Evolutionary conservation across 1,139 yeast genomes (phyloP), one percentile per base, ranked within the genome.

Genomic region (Blastobotrys apis): DNA sequence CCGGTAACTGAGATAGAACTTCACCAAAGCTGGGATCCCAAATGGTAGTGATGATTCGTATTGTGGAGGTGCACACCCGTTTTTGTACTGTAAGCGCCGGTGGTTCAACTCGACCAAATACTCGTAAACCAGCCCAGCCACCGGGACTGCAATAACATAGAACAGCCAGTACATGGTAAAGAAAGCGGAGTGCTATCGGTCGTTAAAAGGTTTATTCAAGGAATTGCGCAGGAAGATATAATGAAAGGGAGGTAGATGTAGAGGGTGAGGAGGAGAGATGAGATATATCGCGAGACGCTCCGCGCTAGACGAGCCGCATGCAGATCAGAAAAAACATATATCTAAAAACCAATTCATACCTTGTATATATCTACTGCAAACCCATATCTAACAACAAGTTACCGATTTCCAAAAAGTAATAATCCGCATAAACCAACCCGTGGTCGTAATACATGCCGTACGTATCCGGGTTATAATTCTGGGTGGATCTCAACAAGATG

Each of bases 361-460:
- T n/a, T n/a, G n/a, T n/a, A n/a, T n/a, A n/a, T n/a, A n/a, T n/a
- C n/a, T n/a, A n/a, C n/a, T n/a, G 22, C 8, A 38, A 13, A 4
- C 43, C 45, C 45, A 41, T 47, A 39, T 48, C 50, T 9, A 49
- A 21, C 33, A 49, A 29, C 35, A 32, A 20, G 36, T 49, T 49
- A 5, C 48, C 51, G 29, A 47, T 23, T 38, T 49, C 53, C 31
- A 49, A 39, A 27, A 46, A 48, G 27, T 49, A 49, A 25, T 49
- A 49, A 31, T 49, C 53, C 12, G 53, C 50, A 36, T 49, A 49
- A 2, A 41, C 48, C 32, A 49, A 33, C 2, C 51, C 51, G 21
- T 48, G 51, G 20, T 13, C 12, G 41, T 15, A 25, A 23, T 31
- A 31, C 25, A 15, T 19, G 15, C 12, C 21, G 19, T n/a, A 26